These are phyloP conservation scores for Fusarium algeriense DNA, from an alignment of 2,329 filamentous ascomycete species.

Conservation along the genomic window DNA sequence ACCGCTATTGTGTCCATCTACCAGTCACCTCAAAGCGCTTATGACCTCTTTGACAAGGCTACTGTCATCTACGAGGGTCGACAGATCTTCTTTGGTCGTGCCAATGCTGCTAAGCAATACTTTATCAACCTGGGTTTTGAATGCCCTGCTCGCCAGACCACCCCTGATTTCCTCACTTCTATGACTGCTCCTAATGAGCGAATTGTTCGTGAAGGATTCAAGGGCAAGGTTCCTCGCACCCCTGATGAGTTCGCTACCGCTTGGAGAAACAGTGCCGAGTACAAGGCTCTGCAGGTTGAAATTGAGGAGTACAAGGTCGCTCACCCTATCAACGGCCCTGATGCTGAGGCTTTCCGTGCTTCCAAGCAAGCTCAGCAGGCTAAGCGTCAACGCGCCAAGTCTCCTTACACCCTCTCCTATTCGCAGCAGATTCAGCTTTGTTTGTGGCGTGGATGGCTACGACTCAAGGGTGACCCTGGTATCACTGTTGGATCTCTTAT, in stretches of 20 bases:
- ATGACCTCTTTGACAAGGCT: conserved; percentile 73
- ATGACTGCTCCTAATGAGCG: conserved; percentile 73
- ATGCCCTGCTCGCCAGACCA: conserved; percentile 74
- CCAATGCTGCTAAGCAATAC: conserved; percentile 71
- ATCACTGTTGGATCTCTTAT: conserved; percentile 76
- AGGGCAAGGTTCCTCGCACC: conserved; percentile 68
- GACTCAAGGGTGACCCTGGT: conserved; percentile 81
- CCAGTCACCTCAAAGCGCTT: conserved; percentile 74
- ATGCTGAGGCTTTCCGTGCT: conserved; percentile 68
- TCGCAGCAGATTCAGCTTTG: conserved; percentile 82
- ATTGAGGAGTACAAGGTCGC: conserved; percentile 67
- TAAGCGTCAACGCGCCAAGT: conserved; percentile 71
- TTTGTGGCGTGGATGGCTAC: conserved; percentile 82
- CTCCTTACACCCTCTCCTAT: conserved; percentile 86
- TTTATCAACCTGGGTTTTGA: conserved; percentile 76
- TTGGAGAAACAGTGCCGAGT: conserved; percentile 69
- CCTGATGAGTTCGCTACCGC: conserved; percentile 71
- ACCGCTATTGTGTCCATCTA: conserved; percentile 81
- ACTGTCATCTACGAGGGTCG: conserved; percentile 70
- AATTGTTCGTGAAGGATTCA: conserved; percentile 66
- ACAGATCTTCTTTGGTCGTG: conserved; percentile 73
- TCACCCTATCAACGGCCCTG: conserved; percentile 67
- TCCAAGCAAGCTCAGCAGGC: conserved; percentile 67
- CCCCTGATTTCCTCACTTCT: conserved; percentile 78
- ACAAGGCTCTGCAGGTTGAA: conserved; percentile 63